phyloP scores from a whole-genome alignment of 2,329 filamentous ascomycete genomes.

The Penicillium digitatum region DNA sequence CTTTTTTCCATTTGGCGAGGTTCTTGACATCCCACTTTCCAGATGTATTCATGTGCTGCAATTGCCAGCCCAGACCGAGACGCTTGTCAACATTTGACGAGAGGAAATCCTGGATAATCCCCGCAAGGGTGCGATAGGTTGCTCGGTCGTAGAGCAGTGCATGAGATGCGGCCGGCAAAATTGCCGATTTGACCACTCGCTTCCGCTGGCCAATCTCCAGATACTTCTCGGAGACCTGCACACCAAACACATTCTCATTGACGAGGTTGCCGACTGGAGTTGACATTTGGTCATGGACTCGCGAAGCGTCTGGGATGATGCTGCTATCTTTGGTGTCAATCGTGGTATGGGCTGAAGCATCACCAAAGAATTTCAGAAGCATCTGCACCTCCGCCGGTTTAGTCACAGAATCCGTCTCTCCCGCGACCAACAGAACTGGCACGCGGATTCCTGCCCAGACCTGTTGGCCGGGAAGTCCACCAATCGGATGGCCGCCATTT shows the following conservation, averaged over 20 bases:
- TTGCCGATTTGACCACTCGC: conserved; percentile 60
- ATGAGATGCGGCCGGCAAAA: conserved; percentile 74
- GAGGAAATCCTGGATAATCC: conserved; percentile 79
- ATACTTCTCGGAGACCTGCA: conserved; percentile 25
- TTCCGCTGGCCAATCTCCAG: conserved; percentile 33
- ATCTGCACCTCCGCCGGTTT: conserved; percentile 66
- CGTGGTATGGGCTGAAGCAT: conserved; percentile 24
- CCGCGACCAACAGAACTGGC: conserved; percentile 75
- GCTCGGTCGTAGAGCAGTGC: conserved; percentile 76
- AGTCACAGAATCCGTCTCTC: conserved; percentile 71
- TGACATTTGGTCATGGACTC: conserved; percentile 24
- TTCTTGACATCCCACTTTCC: conserved; percentile 99
- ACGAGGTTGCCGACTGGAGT: conserved; percentile 15
- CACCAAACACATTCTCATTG: conserved; percentile 28
- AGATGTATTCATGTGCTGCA: conserved; percentile 80
- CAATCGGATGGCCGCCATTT: conserved; percentile 44
- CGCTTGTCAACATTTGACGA: conserved; percentile 69
- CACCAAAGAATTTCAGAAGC: conserved; percentile 52
- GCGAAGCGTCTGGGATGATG: conserved; percentile 32
- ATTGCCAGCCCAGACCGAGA: conserved; percentile 81
- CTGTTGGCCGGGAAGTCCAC: conserved; percentile 65
- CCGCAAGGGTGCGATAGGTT: conserved; percentile 71
- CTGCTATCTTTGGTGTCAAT: conserved; percentile 24
- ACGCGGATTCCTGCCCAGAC: conserved; percentile 69
- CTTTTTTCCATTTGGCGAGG: conserved; percentile 80